Conservation (phyloP, 768 basidiomycete genomes). For the Mrakia hoshinonis region DNA sequence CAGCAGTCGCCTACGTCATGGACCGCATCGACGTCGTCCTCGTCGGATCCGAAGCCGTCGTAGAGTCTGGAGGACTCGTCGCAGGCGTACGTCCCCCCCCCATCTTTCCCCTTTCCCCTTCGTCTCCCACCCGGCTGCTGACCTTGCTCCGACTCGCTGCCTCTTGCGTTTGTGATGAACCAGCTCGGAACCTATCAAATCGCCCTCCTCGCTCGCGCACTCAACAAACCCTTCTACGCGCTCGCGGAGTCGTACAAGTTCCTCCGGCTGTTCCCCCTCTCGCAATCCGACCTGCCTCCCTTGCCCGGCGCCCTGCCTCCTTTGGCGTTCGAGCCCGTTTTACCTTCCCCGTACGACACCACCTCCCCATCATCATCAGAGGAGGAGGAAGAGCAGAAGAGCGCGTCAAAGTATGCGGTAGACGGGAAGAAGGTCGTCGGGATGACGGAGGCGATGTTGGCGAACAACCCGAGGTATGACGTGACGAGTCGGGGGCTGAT, state of each 20-base stretch:
- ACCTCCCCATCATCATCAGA: neutral
- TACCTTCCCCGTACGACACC: constrained; percentile 27
- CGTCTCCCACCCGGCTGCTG: neutral
- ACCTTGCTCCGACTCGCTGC: neutral
- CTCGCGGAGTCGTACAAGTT: constrained; percentile 85
- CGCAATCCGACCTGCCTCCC: constrained; percentile 41
- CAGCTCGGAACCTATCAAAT: constrained; percentile 90
- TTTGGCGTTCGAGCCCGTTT: constrained; percentile 29
- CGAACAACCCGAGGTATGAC: constrained; percentile 78
- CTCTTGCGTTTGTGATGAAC: constrained; percentile 32
- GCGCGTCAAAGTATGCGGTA: constrained; percentile 1
- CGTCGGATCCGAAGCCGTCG: constrained; percentile 95
- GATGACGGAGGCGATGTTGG: constrained; percentile 76
- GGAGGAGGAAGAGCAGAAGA: neutral
- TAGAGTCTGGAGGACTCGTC: constrained; percentile 86
- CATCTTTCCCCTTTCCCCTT: no score
- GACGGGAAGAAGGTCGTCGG: constrained; percentile 34
- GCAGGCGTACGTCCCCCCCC: constrained; percentile 42
- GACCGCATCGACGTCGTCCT: constrained; percentile 90
- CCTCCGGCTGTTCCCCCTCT: constrained; percentile 76
- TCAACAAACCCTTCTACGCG: constrained; percentile 93
- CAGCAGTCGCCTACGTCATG: constrained; percentile 94
- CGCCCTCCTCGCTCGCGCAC: constrained; percentile 87
- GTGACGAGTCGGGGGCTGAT: constrained; percentile 93
- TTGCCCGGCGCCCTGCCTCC: constrained; percentile 23